Conservation (phyloP, 352 stramenopile genomes). For the Phytophthora brassicae region DNA sequence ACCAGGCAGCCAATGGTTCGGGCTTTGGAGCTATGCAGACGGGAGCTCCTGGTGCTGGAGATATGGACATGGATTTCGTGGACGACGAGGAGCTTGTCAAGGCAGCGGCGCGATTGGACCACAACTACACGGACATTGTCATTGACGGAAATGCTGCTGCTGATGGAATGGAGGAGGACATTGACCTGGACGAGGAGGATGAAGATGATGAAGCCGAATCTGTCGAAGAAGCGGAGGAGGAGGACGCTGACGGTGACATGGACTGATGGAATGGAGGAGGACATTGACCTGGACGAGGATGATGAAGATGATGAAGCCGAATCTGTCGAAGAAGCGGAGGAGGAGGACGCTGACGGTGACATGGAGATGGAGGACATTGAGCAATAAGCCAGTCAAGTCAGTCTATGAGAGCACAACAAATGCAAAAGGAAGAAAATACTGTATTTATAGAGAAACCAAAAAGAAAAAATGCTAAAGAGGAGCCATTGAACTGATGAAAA, state of each 20-base stretch:
- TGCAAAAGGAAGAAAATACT: constrained; percentile 33
- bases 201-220: constrained; percentile 62
- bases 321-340: constrained; percentile 67
- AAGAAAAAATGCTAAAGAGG: constrained; percentile 8
- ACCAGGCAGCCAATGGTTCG: constrained; percentile 13
- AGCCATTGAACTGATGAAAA: no score
- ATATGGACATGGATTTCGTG: constrained; percentile 73
- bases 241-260: constrained; percentile 77
- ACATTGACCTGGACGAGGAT: constrained; percentile 64
- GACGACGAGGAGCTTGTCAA: constrained; percentile 88
- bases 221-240: constrained; percentile 69
- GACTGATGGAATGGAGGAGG: constrained; percentile 75
- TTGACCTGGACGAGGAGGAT: constrained; percentile 71
- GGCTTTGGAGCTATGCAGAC: constrained; percentile 31
- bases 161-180: constrained; percentile 65
- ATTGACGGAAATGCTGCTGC: constrained; percentile 56
- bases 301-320: constrained; percentile 64
- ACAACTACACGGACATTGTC: constrained; percentile 90
- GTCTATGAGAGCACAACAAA: constrained; percentile 12
- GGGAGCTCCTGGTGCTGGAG: constrained; percentile 13
- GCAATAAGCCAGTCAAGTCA: constrained; percentile 19
- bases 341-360: constrained; percentile 75
- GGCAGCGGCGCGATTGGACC: constrained; percentile 79
- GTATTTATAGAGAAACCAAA: constrained; percentile 71
- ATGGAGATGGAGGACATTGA: constrained; percentile 69